These are phyloP conservation scores for Rhizopogon vinicolor DNA, from an alignment of 768 basidiomycete species.

Conservation along the genomic window DNA sequence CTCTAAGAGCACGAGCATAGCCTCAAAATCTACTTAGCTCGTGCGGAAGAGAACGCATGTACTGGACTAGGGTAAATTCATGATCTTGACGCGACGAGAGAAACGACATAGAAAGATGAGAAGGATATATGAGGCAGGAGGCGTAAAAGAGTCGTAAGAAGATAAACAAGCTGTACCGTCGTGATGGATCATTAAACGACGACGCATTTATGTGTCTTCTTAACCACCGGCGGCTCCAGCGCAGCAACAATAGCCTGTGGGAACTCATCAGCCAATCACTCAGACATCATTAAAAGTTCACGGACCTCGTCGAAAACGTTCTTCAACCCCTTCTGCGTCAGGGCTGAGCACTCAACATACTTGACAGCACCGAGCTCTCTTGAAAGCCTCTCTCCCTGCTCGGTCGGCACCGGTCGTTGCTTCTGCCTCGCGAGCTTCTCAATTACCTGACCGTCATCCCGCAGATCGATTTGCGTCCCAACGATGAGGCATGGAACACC, in stretches of 20 bases:
- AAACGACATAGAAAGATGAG: constrained; percentile 20
- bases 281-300: constrained; percentile 9
- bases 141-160: constrained; percentile 30
- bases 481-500: constrained; percentile 99
- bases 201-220: constrained; percentile 75
- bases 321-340: constrained; percentile 99
- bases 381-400: constrained; percentile 93
- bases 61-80: constrained; percentile 18
- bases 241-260: constrained; percentile 95
- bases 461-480: constrained; percentile 95
- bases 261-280: constrained; percentile 5
- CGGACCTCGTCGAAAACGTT: constrained; percentile 99
- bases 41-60: constrained; percentile 14
- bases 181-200: constrained; percentile 57
- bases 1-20: constrained; percentile 11
- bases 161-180: constrained; percentile 26
- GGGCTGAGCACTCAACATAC: constrained; percentile 97
- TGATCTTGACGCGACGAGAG: constrained; percentile 14
- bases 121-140: constrained; percentile 33
- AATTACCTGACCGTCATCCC: constrained; percentile 88
- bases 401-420: constrained; percentile 84
- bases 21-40: constrained; percentile 24
- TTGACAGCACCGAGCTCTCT: constrained; percentile 97
- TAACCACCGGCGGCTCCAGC: constrained; percentile 93
- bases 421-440: constrained; percentile 97